Evolutionary conservation across 129 eudicot genomes (phyloP).

Genomic region (Artemisia annua): DNA sequence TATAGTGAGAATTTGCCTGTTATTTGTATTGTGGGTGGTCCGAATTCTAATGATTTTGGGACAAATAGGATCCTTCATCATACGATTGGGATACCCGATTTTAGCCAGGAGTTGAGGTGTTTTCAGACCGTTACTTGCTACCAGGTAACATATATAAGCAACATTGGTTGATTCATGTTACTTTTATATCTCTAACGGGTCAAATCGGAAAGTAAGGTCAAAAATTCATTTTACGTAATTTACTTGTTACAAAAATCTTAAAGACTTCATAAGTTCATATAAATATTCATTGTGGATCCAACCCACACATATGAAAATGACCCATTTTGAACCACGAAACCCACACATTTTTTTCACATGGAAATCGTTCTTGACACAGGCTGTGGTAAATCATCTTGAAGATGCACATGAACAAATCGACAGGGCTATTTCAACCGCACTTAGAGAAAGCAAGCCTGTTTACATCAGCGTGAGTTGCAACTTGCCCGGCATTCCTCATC

Average conservation of each 20-base stretch:
- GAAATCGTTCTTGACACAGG: slow-evolving; percentile 23
- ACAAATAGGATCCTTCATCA: slow-evolving; percentile 68
- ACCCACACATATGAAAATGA: too few relatives aligned
- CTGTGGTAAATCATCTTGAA: slow-evolving; percentile 56
- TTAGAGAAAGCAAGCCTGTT: slow-evolving; percentile 67
- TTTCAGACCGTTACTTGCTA: slow-evolving; percentile 62
- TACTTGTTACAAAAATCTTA: too few relatives aligned
- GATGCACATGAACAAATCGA: slow-evolving; percentile 64
- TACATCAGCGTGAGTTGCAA: slow-evolving; percentile 64
- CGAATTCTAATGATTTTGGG: slow-evolving; percentile 64
- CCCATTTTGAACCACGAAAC: neutral
- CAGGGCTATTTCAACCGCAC: slow-evolving; percentile 61
- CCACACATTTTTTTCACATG: neutral
- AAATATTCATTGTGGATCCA: too few relatives aligned
- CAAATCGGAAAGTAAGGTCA: too few relatives aligned
- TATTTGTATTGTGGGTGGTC: slow-evolving; percentile 65
- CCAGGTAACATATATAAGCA: slow-evolving; percentile 25
- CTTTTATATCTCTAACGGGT: too few relatives aligned
- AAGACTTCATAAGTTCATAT: too few relatives aligned
- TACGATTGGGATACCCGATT: slow-evolving; percentile 68
- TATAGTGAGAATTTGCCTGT: slow-evolving; percentile 70
- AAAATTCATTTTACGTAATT: too few relatives aligned
- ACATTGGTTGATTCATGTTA: too few relatives aligned
- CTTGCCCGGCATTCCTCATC: slow-evolving; percentile 55
- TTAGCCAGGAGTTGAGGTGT: slow-evolving; percentile 59